phyloP scores from a whole-genome alignment of 495 filamentous ascomycete genomes.

The Thermothielavioides terrestris region DNA sequence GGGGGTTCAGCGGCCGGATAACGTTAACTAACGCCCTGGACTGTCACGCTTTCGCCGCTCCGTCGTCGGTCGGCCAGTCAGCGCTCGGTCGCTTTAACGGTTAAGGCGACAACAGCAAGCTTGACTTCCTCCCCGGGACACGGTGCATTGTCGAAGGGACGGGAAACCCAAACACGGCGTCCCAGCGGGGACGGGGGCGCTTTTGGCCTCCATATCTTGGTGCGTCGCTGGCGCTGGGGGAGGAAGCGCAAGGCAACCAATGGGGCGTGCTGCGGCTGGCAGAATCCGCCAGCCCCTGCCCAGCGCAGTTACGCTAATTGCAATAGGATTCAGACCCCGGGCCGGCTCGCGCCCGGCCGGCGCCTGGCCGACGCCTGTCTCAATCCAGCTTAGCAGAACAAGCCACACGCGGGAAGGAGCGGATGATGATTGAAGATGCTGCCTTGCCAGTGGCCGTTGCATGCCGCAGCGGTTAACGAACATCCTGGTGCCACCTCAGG shows the following conservation, averaged over 20 bases:
- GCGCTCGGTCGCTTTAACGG: background rate
- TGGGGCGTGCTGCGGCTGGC: background rate
- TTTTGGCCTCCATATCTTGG: background rate
- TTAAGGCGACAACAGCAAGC: background rate
- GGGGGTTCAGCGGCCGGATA: too few species aligned
- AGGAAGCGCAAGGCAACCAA: conserved; percentile 10
- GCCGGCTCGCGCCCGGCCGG: too few species aligned
- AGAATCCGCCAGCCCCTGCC: too few species aligned
- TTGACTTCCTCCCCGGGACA: background rate
- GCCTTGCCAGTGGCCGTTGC: too few species aligned
- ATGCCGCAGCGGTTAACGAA: background rate
- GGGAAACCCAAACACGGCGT: background rate
- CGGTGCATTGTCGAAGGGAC: background rate
- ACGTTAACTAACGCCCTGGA: too few species aligned
- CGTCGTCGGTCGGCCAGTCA: background rate
- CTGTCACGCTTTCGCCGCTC: too few species aligned
- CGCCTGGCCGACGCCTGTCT: background rate
- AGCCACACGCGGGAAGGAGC: too few species aligned
- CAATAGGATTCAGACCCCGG: too few species aligned
- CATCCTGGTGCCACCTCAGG: too few species aligned
- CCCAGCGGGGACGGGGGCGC: too few species aligned
- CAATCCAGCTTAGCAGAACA: background rate
- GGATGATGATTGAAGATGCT: too few species aligned
- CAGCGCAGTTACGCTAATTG: too few species aligned
- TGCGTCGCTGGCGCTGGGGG: background rate